Evolutionary conservation across 75 land plant genomes (phyloP), one percentile per base, ranked within the genome.

Genomic region (Pinus tabuliformis): DNA sequence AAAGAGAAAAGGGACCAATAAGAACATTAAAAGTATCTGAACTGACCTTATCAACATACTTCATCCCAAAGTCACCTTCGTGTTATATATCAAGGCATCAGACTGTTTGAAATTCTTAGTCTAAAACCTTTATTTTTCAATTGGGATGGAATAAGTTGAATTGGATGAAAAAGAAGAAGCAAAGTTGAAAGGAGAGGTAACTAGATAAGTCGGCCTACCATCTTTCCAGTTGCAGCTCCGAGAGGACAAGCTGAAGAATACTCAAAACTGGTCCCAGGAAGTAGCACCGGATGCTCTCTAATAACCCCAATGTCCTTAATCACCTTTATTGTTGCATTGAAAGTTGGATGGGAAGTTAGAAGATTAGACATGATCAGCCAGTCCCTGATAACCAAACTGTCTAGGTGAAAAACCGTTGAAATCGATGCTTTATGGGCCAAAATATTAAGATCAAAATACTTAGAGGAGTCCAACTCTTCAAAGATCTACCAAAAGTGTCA

Each of bases 11-110:
- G 12, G 95, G 92, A 56, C 91, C 93, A 75, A 93, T 90, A n/a
- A 83, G 85, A 33, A 93, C 95, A 76, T 89, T 85, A 74, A 93
- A 93, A 7, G 88, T 84, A 12, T 68, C 74, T 22, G 83, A 73
- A 12, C 79, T 84, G 37, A 81, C 81, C 76, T 63, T 77, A 56
- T 91, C 95, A 39, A 87, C 75, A 73, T 91, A 90, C 86, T 89
- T 93, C 95, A 93, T 93, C 80, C 91, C 93, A 78, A 88, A 93
- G 49, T 89, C 90, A 28, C 95, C 95, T 83, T 93, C 95, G 91
- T 93, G 84, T 62, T 75, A 72, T 30, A 42, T 64, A 58, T 58
- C 28, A 73, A 64, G 76, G 58, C 33, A 59, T 56, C 54, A 73
- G 28, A n/a, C 18, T 70, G 18, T 22, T 59, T 57, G 15, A 12